Conservation (phyloP, 1,284 basidiomycete species). For the Kwoniella shivajii region DNA sequence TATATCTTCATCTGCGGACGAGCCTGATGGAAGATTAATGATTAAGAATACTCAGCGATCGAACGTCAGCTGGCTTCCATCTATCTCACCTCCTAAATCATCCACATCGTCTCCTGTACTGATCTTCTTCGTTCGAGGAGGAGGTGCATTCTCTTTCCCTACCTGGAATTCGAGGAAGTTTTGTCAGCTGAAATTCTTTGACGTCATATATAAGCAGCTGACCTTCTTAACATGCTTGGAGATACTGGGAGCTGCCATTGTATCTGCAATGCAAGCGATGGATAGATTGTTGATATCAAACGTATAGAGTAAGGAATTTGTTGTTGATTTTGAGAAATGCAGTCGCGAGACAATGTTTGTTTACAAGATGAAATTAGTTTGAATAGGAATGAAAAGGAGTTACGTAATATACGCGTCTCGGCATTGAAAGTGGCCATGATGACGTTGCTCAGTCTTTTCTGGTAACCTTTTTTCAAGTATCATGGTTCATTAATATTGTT, state of each 20-base stretch:
- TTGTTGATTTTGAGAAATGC: too few species aligned
- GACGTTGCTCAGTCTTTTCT: too few species aligned
- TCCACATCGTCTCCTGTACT: slow-evolving; percentile 7
- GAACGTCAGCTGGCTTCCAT: too few species aligned
- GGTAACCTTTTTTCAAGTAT: too few species aligned
- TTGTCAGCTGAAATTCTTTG: background rate
- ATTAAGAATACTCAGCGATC: too few species aligned
- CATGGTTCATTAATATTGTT: too few species aligned
- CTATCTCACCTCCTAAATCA: slow-evolving; percentile 12
- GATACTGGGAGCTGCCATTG: background rate
- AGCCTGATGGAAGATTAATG: background rate
- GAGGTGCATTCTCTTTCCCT: slow-evolving; percentile 34
- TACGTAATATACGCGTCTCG: too few species aligned
- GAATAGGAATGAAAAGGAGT: too few species aligned
- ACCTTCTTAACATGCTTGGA: slow-evolving; percentile 5
- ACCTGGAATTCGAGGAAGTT: background rate
- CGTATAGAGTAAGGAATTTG: too few species aligned
- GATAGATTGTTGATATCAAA: background rate
- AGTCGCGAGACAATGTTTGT: too few species aligned
- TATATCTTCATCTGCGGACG: background rate
- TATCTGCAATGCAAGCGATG: background rate
- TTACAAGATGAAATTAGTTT: too few species aligned
- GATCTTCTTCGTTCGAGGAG: slow-evolving; percentile 4
- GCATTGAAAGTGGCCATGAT: too few species aligned
- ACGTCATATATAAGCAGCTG: background rate